Base-by-base conservation (phyloP, 73 alveolate genomes). In the Tetrahymena malaccensis region DNA sequence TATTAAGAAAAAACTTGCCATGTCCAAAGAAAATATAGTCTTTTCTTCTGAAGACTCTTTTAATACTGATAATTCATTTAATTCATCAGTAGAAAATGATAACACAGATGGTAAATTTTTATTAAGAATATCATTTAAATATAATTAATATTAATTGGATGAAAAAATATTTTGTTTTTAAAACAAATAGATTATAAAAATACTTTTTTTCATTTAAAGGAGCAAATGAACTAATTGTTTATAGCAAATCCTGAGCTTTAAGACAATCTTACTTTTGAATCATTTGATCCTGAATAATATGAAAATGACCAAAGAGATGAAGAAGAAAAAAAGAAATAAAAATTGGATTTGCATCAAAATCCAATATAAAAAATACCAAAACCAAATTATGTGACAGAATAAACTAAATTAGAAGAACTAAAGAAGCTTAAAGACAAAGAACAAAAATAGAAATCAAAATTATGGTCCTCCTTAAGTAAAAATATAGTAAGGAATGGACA, bases 1-100 rank as follows among this genome's bases (percentile, higher is more conserved):
- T 70, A 70, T 70, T n/a, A 70, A 70, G 89, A 70, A 70, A 70
- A 70, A 70, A 31, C 37, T 70, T 19, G 89, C 89, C 7, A 70
- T 70, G 89, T 70, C 89, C 25, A 95, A 89, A 55, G 97, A 95
- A 85, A 94, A 94, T 5, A 95, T 95, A 0, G 97, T 95, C 19
- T 95, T 95, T 84, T 95, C 97, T 34, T 95, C 97, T 15, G 97
- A 95, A 85, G 97, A 95, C 83, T 95, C 97, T 17, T 85, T 95
- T 94, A 95, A 95, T 34, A 95, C 95, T 44, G 97, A 95, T 56
- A 95, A 95, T 43, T 95, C 97, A 4, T 95, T 95, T 93, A 85
- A 95, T 50, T 95, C 97, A 3, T 70, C 95, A 85, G 94, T 95
- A 11, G 97, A 95, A 37, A 94, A 95, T 55, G 97, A 95, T 43